phyloP scores from a whole-genome alignment of 306 rosid species.

The Morella rubra region DNA sequence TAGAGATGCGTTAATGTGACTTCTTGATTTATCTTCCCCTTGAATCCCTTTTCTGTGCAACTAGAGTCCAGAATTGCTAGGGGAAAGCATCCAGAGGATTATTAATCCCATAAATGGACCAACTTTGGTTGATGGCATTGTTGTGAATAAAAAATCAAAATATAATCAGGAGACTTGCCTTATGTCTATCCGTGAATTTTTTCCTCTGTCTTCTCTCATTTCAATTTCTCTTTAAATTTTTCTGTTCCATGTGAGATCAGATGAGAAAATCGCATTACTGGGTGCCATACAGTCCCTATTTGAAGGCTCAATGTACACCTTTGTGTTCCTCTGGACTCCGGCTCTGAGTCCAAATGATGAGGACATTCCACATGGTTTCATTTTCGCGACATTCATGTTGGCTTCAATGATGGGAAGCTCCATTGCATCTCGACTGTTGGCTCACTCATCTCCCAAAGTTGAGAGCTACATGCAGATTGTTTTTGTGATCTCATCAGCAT shows the following conservation, averaged over 20 bases:
- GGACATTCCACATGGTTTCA: slow-evolving; percentile 86
- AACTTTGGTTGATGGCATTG: not conserved
- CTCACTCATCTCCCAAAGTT: slow-evolving; percentile 59
- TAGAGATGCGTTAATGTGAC: not conserved
- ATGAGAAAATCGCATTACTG: slow-evolving; percentile 77
- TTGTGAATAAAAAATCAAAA: not conserved
- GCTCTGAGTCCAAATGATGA: slow-evolving; percentile 90
- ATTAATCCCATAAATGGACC: not conserved
- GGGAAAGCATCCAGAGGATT: not conserved
- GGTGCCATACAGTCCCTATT: slow-evolving; percentile 93
- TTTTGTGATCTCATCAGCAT: slow-evolving; percentile 52
- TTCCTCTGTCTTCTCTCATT: not conserved
- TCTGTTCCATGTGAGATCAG: slow-evolving; percentile 42
- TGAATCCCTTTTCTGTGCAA: not conserved
- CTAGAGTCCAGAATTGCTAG: not conserved
- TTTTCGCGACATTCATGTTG: slow-evolving; percentile 95
- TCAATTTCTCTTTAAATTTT: slow-evolving; percentile 15
- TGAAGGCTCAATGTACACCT: slow-evolving; percentile 96
- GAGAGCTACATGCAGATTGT: slow-evolving; percentile 94
- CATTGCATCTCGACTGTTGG: slow-evolving; percentile 71
- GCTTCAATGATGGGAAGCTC: slow-evolving; percentile 97
- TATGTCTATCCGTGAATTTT: not conserved
- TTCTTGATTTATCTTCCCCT: not conserved
- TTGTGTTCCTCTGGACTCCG: slow-evolving; percentile 94
- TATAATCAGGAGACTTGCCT: not conserved